Evolutionary conservation across 495 filamentous ascomycete species (phyloP).

Genomic region (Aspergillus incahuasiensis): DNA sequence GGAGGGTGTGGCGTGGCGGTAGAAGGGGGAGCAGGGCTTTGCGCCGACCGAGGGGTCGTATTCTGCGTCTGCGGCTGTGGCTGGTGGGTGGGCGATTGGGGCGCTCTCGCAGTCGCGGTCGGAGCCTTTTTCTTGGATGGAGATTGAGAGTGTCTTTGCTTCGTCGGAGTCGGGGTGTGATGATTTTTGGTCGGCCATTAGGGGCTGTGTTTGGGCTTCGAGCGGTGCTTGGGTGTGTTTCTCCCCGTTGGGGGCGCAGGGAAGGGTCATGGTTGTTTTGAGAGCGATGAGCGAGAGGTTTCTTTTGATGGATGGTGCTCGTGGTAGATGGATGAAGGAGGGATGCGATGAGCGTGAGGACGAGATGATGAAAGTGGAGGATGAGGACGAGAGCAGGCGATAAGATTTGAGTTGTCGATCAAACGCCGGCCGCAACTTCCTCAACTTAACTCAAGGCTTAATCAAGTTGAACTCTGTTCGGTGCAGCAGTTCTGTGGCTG

Average conservation of each 20-base stretch:
- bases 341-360: no score
- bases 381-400: no score
- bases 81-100: no score
- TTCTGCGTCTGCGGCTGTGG: constrained; percentile 19
- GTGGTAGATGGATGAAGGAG: no score
- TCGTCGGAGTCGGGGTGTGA: not conserved
- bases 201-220: not conserved
- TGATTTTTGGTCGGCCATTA: not conserved
- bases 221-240: not conserved
- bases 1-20: constrained; percentile 49
- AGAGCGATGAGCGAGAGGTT: not conserved
- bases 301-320: not conserved
- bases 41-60: constrained; percentile 41
- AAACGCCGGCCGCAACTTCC: not conserved
- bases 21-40: constrained; percentile 57
- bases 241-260: not conserved
- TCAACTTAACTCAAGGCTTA: no score
- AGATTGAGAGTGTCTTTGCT: not conserved
- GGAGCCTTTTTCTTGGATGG: not conserved
- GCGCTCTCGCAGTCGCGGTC: not conserved
- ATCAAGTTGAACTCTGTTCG: no score
- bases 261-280: not conserved
- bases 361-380: no score
- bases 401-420: no score
- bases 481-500: not conserved